A percentile compares a stretch with the other conserved stretches of the same genome.
These are phyloP conservation scores for Ceratocystis papillata DNA, from an alignment of 2,329 filamentous ascomycete species.

Conservation along the genomic window DNA sequence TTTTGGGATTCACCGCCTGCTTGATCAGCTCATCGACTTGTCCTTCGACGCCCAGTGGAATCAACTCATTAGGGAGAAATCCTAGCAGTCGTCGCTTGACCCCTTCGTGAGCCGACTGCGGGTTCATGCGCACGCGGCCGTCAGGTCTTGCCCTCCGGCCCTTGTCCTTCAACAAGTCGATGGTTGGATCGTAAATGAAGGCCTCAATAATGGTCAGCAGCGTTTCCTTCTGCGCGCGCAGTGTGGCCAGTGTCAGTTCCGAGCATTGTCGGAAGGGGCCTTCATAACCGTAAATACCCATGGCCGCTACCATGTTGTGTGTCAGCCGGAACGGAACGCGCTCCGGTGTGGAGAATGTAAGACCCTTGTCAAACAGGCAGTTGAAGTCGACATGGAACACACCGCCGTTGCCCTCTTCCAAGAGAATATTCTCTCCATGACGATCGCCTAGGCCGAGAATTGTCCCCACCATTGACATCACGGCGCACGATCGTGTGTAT, in stretches of 20 bases:
- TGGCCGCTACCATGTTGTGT: slow-evolving; percentile 96
- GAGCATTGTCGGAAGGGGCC: slow-evolving; percentile 84
- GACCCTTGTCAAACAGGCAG: slow-evolving; percentile 95
- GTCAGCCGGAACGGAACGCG: slow-evolving; percentile 91
- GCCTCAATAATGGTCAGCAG: slow-evolving; percentile 95
- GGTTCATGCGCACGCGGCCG: slow-evolving; percentile 36
- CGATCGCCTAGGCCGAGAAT: slow-evolving; percentile 88
- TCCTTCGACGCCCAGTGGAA: slow-evolving; percentile 87
- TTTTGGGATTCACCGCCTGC: slow-evolving; percentile 68
- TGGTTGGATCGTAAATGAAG: slow-evolving; percentile 91
- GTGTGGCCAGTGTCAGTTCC: slow-evolving; percentile 72
- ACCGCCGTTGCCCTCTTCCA: slow-evolving; percentile 87
- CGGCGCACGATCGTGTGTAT: slow-evolving; percentile 87
- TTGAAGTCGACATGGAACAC: slow-evolving; percentile 99
- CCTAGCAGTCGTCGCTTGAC: slow-evolving; percentile 81
- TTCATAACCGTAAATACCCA: slow-evolving; percentile 89
- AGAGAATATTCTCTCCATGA: slow-evolving; percentile 91
- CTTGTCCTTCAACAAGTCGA: slow-evolving; percentile 73
- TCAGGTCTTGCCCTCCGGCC: slow-evolving; percentile 38
- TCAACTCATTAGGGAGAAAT: slow-evolving; percentile 72
- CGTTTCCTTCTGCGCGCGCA: slow-evolving; percentile 88
- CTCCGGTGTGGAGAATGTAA: slow-evolving; percentile 91
- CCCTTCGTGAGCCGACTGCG: slow-evolving; percentile 71
- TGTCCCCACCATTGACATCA: slow-evolving; percentile 99
- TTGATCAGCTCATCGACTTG: slow-evolving; percentile 94